phyloP scores from a whole-genome alignment of 2,329 filamentous ascomycete species.

The Coniochaeta ligniaria region DNA sequence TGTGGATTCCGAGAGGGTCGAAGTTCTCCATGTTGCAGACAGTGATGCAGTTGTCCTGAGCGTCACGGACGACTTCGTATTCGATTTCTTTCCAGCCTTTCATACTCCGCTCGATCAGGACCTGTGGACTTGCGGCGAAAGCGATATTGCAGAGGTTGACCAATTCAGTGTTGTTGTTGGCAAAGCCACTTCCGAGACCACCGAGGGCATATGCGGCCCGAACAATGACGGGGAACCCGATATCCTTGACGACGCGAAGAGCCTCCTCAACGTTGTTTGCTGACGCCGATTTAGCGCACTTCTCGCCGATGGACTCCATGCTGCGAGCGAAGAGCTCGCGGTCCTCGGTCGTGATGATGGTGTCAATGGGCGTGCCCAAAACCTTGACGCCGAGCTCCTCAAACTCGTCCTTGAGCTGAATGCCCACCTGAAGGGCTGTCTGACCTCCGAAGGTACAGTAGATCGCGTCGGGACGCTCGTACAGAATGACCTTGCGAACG shows the following conservation, averaged over 20 bases:
- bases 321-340: constrained; percentile 94
- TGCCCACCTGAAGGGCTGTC: constrained; percentile 93
- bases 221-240: constrained; percentile 95
- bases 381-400: constrained; percentile 88
- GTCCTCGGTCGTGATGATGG: constrained; percentile 97
- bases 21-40: constrained; percentile 99
- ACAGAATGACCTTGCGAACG: constrained; percentile 92
- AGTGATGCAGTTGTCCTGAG: constrained; percentile 95
- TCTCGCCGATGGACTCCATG: constrained; percentile 98
- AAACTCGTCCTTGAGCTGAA: constrained; percentile 96
- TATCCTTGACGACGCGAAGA: constrained; percentile 77
- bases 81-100: constrained; percentile 99
- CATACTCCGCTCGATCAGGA: constrained; percentile 96
- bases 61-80: constrained; percentile 95
- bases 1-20: constrained; percentile 95
- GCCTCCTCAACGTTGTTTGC: constrained; percentile 86
- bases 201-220: constrained; percentile 93
- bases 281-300: constrained; percentile 94
- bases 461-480: constrained; percentile 91
- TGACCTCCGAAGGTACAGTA: constrained; percentile 98
- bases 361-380: constrained; percentile 92
- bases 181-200: constrained; percentile 91
- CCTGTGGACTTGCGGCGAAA: constrained; percentile 89
- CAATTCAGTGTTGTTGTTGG: constrained; percentile 77
- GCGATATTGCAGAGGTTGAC: constrained; percentile 88